Base-by-base conservation (phyloP, 768 basidiomycete genomes). In the Asterophora lycoperdoides region DNA sequence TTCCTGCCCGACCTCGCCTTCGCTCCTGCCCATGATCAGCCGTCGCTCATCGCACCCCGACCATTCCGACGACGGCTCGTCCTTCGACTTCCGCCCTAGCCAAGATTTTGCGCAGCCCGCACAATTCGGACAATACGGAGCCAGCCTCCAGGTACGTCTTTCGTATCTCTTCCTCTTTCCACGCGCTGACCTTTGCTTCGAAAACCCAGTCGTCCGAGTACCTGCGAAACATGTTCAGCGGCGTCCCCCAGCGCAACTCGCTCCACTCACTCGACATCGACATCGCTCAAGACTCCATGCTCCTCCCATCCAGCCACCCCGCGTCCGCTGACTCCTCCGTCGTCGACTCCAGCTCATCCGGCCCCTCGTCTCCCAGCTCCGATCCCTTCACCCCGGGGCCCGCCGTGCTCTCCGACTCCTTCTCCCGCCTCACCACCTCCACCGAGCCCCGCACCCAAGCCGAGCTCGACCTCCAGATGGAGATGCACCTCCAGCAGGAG, bases 1-100 rank as follows among this genome's bases (percentile, higher is more conserved):
- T 4, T 83, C 83, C 11, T 83, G 78, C 61, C 83, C 83, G 8
- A 74, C 79, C 8, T 84, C 84, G 29, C 83, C 82, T 10, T 77
- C 80, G 10, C 68, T 75, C 6, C 61, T 75, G 4, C 75, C 74
- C 30, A 77, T 84, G 71, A 83, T 83, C 70, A 78, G 75, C 57
- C 75, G 81, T 46, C 79, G 83, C 45, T 66, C 80, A 30, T 73
- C 80, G 29, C 71, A 75, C 61, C 70, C 77, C 35, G 72, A 74
- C 54, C 73, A 77, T 58, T 67, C 70, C 38, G 71, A 70, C 57
- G 71, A 68, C 49, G 64, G 59, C 55, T 61, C 61, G 60, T 68
- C 75, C 30, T 84, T 80, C 66, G 81, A 84, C 62, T 84, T 75
- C 64, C 59, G 77, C 28, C 76, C 80, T 29, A 66, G 66, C 56